Percentiles rank a stretch among this genome's conserved stretches.
Conservation (phyloP, 441 rosid genomes). For the Euphorbia schlechtendalii region DNA sequence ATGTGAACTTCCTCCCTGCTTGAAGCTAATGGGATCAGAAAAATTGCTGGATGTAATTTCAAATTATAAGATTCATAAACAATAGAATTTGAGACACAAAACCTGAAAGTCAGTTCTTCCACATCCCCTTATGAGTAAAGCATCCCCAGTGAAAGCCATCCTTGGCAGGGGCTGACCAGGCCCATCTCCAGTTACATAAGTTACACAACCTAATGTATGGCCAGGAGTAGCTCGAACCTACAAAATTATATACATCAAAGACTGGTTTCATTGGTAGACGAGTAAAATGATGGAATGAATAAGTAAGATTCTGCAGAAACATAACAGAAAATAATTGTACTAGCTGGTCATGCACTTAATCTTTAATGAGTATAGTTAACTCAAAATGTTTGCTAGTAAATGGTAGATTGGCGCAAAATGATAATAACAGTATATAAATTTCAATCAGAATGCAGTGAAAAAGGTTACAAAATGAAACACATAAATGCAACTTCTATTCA, state of each 20-base stretch:
- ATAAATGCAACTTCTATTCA: background rate
- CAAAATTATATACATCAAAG: background rate
- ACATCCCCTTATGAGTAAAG: conserved; percentile 81
- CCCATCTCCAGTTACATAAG: conserved; percentile 83
- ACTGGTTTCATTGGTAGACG: background rate
- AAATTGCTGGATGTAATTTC: background rate
- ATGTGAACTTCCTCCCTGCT: conserved; percentile 77
- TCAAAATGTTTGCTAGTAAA: background rate
- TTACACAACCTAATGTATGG: conserved; percentile 84
- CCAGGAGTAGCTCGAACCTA: conserved; percentile 96
- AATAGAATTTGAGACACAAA: conserved; percentile 6
- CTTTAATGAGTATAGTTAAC: background rate
- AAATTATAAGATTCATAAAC: background rate
- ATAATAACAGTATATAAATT: background rate
- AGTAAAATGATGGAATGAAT: background rate
- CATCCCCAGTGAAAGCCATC: conserved; percentile 95
- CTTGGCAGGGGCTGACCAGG: conserved; percentile 79
- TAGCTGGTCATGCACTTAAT: background rate
- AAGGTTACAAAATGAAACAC: background rate
- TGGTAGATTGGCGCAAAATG: background rate
- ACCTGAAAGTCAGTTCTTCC: conserved; percentile 99
- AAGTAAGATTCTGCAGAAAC: background rate
- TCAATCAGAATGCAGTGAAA: background rate
- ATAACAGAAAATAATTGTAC: background rate
- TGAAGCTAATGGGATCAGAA: conserved; percentile 11